Percentiles rank a stretch among this genome's conserved stretches.
Conservation (phyloP, 495 filamentous ascomycete species). For the Podospora pseudoanserina region DNA sequence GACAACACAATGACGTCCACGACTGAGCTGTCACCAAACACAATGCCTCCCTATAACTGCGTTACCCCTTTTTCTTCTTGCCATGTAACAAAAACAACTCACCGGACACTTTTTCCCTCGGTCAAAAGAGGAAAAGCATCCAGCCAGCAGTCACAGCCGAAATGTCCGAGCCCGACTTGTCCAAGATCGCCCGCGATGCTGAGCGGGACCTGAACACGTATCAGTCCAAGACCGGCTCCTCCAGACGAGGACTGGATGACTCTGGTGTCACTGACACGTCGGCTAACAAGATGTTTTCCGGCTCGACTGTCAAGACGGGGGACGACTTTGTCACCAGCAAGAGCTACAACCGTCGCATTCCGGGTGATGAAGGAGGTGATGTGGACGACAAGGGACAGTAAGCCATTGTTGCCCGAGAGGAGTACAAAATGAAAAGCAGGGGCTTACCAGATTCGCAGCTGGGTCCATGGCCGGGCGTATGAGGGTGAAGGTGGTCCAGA, state of each 20-base stretch:
- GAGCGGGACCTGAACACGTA: constrained; percentile 48
- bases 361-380: constrained; percentile 38
- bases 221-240: constrained; percentile 40
- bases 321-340: constrained; percentile 32
- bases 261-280: constrained; percentile 32
- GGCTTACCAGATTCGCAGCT: constrained; percentile 2
- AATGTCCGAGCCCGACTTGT: constrained; percentile 17
- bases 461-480: constrained; percentile 26
- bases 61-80: background rate
- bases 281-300: constrained; percentile 33
- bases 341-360: constrained; percentile 37
- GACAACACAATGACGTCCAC: background rate
- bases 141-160: background rate
- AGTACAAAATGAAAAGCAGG: background rate
- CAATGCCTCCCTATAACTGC: background rate
- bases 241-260: constrained; percentile 25
- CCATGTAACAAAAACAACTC: background rate
- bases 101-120: background rate
- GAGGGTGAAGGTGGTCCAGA: constrained; percentile 35
- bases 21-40: background rate
- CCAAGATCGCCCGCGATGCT: constrained; percentile 41
- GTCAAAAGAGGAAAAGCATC: background rate
- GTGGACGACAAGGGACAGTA: constrained; percentile 38
- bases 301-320: constrained; percentile 30
- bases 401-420: background rate